Conservation (phyloP, 2,329 filamentous ascomycete genomes). For the Dactylellina cionopaga region DNA sequence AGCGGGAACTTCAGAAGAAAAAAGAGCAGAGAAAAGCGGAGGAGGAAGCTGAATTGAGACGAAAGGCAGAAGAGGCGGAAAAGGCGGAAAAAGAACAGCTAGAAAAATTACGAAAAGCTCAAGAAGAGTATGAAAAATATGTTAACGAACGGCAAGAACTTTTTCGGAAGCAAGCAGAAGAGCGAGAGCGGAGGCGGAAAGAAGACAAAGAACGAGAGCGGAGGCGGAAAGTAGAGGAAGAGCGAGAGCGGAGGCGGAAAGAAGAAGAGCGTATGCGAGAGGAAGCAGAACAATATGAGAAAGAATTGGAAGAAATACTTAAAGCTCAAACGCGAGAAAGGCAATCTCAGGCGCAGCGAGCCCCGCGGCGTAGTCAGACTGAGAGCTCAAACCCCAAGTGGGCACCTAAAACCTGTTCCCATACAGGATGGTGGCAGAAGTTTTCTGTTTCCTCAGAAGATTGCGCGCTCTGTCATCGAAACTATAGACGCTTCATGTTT, state of each 20-base stretch:
- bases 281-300: too few relatives aligned
- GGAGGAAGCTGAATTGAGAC: background rate
- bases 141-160: background rate
- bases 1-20: background rate
- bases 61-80: background rate
- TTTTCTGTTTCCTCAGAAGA: background rate
- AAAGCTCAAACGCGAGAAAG: background rate
- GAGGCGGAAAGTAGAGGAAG: background rate
- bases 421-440: background rate
- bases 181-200: background rate
- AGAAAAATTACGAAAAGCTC: slow-evolving; percentile 5
- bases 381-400: too few relatives aligned
- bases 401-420: background rate
- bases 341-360: background rate
- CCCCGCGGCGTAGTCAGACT: background rate
- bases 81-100: background rate
- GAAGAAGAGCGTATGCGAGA: background rate
- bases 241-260: background rate
- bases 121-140: background rate
- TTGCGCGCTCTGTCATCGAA: slow-evolving; percentile 1
- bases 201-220: background rate
- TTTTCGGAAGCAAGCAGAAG: background rate
- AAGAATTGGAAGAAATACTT: background rate
- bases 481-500: slow-evolving; percentile 8
- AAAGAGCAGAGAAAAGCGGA: background rate